These are phyloP conservation scores for Lasiodiplodia sp. DNA, from an alignment of 2,329 filamentous ascomycete genomes.

Conservation along the genomic window DNA sequence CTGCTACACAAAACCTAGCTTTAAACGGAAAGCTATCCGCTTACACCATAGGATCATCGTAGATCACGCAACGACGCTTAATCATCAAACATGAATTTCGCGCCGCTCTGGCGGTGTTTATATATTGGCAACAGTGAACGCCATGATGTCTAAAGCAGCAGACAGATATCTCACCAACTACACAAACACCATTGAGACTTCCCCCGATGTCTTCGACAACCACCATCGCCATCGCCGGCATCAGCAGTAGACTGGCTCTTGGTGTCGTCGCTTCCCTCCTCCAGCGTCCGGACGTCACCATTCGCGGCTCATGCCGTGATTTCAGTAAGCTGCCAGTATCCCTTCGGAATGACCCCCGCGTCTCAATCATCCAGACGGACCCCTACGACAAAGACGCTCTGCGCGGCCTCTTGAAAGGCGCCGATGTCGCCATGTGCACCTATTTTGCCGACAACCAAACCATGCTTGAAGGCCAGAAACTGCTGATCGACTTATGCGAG, in stretches of 20 bases:
- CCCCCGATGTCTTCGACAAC: background rate
- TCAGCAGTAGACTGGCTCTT: background rate
- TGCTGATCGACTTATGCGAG: background rate
- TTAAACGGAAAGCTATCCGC: no score
- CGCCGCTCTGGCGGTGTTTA: no score
- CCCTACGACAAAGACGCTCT: background rate
- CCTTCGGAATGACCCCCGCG: background rate
- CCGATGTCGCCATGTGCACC: background rate
- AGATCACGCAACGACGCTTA: no score
- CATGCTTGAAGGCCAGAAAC: background rate
- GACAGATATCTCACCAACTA: no score
- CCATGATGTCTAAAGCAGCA: no score
- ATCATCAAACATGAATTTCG: no score
- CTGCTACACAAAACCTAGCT: no score
- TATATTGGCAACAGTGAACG: no score
- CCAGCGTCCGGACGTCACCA: background rate
- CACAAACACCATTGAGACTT: background rate
- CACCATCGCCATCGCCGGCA: background rate
- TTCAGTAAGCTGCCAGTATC: background rate
- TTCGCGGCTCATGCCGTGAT: background rate
- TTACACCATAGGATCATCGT: no score
- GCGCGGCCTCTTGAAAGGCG: background rate
- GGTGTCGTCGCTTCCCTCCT: background rate
- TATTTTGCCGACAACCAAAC: conserved; percentile 1
- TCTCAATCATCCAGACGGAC: background rate